phyloP scores from a whole-genome alignment of 495 filamentous ascomycete species.

The Mytilinidion resinicola region DNA sequence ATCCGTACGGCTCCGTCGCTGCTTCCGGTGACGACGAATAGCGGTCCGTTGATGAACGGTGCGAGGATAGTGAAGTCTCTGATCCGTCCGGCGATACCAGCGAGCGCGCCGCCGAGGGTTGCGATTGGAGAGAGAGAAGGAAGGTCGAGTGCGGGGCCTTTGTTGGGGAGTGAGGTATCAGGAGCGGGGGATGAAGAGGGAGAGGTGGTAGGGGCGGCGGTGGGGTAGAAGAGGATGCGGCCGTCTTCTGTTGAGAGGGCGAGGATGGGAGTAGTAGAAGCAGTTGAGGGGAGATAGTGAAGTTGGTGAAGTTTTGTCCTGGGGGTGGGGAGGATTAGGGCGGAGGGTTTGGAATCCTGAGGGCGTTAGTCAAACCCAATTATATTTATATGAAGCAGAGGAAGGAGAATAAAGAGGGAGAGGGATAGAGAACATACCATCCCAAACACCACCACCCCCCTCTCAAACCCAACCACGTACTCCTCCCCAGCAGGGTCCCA shows the following conservation, averaged over 20 bases:
- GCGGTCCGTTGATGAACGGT: slow-evolving; percentile 6
- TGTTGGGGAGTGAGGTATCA: slow-evolving; percentile 22
- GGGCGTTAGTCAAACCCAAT: slow-evolving; percentile 18
- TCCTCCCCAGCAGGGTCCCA: slow-evolving; percentile 76
- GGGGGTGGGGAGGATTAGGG: slow-evolving; percentile 58
- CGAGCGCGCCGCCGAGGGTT: slow-evolving; percentile 67
- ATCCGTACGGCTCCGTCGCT: slow-evolving; percentile 77
- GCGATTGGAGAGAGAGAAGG: slow-evolving; percentile 56
- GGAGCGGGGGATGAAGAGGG: slow-evolving; percentile 9
- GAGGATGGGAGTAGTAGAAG: slow-evolving; percentile 46
- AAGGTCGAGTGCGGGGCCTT: slow-evolving; percentile 30
- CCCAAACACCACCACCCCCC: slow-evolving; percentile 76
- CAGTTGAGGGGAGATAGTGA: slow-evolving; percentile 52
- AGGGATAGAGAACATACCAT: slow-evolving; percentile 46
- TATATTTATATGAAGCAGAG: background rate
- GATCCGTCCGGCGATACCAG: slow-evolving; percentile 61
- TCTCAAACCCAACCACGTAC: slow-evolving; percentile 84
- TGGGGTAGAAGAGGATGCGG: slow-evolving; percentile 76
- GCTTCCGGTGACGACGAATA: slow-evolving; percentile 65
- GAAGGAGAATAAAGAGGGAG: background rate
- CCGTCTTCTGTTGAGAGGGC: slow-evolving; percentile 92
- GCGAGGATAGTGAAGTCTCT: slow-evolving; percentile 76
- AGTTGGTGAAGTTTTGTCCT: slow-evolving; percentile 77
- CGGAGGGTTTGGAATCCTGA: slow-evolving; percentile 71
- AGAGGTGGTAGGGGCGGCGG: slow-evolving; percentile 28